Percentiles rank a stretch among this genome's conserved stretches.
phyloP scores from a whole-genome alignment of 768 basidiomycete genomes.

The Trametes meyenii region DNA sequence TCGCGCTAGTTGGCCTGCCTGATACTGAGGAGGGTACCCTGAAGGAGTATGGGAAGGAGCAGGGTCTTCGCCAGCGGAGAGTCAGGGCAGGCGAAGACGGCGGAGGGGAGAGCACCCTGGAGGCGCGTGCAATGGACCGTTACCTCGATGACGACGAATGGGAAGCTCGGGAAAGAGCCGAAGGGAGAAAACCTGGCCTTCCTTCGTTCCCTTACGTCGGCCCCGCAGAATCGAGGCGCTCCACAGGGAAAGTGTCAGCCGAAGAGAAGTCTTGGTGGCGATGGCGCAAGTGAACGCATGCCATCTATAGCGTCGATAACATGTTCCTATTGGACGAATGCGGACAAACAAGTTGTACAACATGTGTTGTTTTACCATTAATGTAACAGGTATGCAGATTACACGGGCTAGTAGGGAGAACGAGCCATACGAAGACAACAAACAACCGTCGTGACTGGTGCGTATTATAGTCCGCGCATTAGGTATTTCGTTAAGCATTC shows the following conservation, averaged over 20 bases:
- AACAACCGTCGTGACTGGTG: neutral
- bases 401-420: too few relatives aligned
- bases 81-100: neutral
- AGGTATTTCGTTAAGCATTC: slow-evolving; percentile 25
- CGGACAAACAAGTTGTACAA: neutral
- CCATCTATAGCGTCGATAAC: neutral
- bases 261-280: slow-evolving; percentile 23
- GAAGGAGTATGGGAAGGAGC: slow-evolving; percentile 8
- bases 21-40: slow-evolving; percentile 22
- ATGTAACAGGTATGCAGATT: too few relatives aligned
- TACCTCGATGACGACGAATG: slow-evolving; percentile 75
- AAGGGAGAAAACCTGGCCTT: slow-evolving; percentile 31
- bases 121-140: slow-evolving; percentile 53
- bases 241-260: neutral
- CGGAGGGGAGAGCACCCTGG: slow-evolving; percentile 33
- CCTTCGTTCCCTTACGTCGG: slow-evolving; percentile 27
- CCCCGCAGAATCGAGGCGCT: neutral
- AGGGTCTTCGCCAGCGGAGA: slow-evolving; percentile 15
- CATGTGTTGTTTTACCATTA: neutral
- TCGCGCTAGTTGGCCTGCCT: slow-evolving; percentile 58
- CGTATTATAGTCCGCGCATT: slow-evolving; percentile 14
- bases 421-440: too few relatives aligned
- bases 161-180: slow-evolving; percentile 49
- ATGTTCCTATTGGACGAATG: neutral
- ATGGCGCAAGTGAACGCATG: slow-evolving; percentile 1